Percentiles rank a stretch among this genome's conserved stretches.
These are phyloP conservation scores for Bocquillonia castaneifolia DNA, from an alignment of 441 rosid species.

Conservation along the genomic window DNA sequence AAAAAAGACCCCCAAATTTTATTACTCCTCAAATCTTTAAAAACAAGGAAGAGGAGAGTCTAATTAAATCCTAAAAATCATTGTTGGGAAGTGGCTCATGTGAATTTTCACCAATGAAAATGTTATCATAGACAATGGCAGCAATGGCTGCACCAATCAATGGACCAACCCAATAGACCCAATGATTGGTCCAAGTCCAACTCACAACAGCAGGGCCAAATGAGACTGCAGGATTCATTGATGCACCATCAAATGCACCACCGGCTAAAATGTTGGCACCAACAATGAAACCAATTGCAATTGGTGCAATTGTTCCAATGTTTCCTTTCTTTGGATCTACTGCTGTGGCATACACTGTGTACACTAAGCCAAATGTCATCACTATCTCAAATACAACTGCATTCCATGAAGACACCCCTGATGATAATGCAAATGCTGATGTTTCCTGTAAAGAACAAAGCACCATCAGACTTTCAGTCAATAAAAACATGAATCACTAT, in stretches of 20 bases:
- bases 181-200: constrained; percentile 77
- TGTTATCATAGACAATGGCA: constrained; percentile 52
- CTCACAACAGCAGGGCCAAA: constrained; percentile 81
- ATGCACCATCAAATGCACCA: constrained; percentile 78
- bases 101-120: constrained; percentile 39
- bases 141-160: constrained; percentile 66
- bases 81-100: constrained; percentile 50
- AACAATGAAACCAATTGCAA: constrained; percentile 77
- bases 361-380: constrained; percentile 80
- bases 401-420: constrained; percentile 60
- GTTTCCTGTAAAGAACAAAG: constrained; percentile 33
- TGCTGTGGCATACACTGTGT: constrained; percentile 81
- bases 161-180: constrained; percentile 87
- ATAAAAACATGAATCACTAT: no score
- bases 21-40: constrained; percentile 15
- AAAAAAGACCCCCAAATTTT: constrained; percentile 7
- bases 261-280: constrained; percentile 83
- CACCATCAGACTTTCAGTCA: background rate
- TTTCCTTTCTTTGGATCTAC: constrained; percentile 68
- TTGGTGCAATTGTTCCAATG: constrained; percentile 59
- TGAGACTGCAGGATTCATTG: constrained; percentile 83
- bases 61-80: constrained; percentile 38
- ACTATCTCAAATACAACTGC: constrained; percentile 75
- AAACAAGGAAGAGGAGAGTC: constrained; percentile 7
- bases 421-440: constrained; percentile 55